These are phyloP conservation scores for Ciborinia camelliae DNA, from an alignment of 2,329 filamentous ascomycete genomes.

Conservation along the genomic window DNA sequence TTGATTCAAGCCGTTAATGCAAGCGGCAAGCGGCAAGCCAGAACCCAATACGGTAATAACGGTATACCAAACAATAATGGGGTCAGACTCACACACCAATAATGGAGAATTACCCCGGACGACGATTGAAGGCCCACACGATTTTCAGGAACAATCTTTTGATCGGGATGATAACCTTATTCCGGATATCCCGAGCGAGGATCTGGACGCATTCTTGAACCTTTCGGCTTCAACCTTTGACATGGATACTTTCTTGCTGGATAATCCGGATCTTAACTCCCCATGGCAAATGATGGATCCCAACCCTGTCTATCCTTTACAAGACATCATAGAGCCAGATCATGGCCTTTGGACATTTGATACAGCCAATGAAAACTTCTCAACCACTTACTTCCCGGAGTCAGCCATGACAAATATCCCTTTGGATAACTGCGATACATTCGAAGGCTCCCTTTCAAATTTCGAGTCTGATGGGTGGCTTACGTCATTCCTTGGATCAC, in stretches of 20 bases:
- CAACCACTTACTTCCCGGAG: not conserved
- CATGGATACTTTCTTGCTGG: not conserved
- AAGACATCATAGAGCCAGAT: not conserved
- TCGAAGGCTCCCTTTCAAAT: not conserved
- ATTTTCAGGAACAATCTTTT: not conserved
- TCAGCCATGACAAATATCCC: not conserved
- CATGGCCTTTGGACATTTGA: not conserved
- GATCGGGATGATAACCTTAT: too few species aligned
- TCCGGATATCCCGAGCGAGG: not conserved
- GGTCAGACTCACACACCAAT: not conserved
- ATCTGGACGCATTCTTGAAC: not conserved
- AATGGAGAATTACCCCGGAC: not conserved
- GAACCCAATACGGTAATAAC: not conserved
- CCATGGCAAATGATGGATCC: conserved; percentile 1
- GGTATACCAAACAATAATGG: too few species aligned
- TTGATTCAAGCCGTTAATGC: not conserved
- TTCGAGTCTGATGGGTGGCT: conserved; percentile 3
- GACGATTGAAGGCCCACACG: not conserved
- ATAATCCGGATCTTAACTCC: not conserved
- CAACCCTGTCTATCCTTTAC: not conserved
- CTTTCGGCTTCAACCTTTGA: not conserved
- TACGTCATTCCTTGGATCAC: conserved; percentile 4
- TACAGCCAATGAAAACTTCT: not conserved
- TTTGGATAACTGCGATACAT: not conserved
- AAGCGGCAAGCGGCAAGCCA: too few species aligned